phyloP scores from a whole-genome alignment of 257 asterid species.

The Jacaranda mimosifolia region DNA sequence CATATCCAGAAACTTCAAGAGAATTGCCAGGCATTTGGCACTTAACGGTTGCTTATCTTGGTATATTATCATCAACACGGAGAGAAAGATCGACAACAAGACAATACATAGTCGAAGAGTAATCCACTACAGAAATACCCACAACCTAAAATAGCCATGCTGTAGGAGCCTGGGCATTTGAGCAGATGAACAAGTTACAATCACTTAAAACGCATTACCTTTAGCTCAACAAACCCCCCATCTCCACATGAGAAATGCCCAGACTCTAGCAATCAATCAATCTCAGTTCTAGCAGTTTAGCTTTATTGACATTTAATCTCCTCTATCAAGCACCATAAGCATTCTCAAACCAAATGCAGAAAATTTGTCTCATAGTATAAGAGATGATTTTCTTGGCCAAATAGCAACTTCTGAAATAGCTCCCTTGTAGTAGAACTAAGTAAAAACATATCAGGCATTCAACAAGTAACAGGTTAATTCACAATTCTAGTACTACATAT shows the following conservation, averaged over 20 bases:
- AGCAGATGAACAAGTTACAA: neutral
- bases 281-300: neutral
- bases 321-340: neutral
- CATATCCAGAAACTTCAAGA: no score
- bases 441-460: no score
- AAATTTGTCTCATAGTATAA: neutral
- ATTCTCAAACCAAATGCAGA: neutral
- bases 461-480: no score
- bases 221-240: neutral
- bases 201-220: constrained; percentile 4
- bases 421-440: no score
- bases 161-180: neutral
- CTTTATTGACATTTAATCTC: neutral
- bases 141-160: neutral
- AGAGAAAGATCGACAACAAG: no score
- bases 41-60: no score
- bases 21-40: no score
- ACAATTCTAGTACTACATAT: no score
- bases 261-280: neutral
- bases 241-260: neutral
- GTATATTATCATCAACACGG: no score
- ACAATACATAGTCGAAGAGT: no score
- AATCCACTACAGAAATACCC: no score
- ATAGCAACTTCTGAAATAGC: neutral
- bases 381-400: constrained; percentile 10